Evolutionary conservation across 352 stramenopile species (phyloP), one percentile per base, ranked within the genome.

Genomic region (Pythium oligandrum): DNA sequence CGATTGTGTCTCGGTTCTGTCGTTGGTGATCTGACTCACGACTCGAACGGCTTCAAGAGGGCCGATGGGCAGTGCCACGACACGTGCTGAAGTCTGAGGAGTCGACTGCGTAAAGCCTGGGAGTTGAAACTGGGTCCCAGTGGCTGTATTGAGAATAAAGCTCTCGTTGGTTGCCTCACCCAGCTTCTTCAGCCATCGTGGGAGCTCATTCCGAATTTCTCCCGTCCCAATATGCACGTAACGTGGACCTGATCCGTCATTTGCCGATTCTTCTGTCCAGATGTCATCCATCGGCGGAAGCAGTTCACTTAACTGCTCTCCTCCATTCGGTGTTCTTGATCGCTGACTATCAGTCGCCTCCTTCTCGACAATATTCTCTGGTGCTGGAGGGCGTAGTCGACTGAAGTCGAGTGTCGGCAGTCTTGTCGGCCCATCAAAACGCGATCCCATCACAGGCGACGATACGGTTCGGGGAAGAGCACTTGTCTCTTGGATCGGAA

Each of bases 281-380:
- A 66, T 40, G 40, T 66, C 48, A 11, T 61, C 59, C 59, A 66
- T 66, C 3, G 52, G 40, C 4, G 59, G 59, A 1, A 66, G 48
- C 1, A 61, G 12, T 8, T 42, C 38, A 8, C 38, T 42, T 42
- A 8, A 12, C 7, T 42, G 7, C 7, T 42, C 38, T 8, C 7
- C 7, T 42, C 12, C 7, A 8, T 12, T 42, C 12, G 38, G 0
- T 42, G 38, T 12, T 12, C 38, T 42, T 42, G 38, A 42, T 42
- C 38, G 7, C 38, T 12, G 7, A 42, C 12, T 42, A 12, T 42
- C 38, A 12, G 38, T 42, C 7, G 38, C 7, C 7, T 12, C 38
- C 7, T 42, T 12, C 7, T 8, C 38, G 12, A 42, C 38, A 12
- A 12, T 42, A 42, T 12, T 42, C 12, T 42, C 12, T 42, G 38